Conservation (phyloP, 441 rosid species). For the Bocquillonia castaneifolia region DNA sequence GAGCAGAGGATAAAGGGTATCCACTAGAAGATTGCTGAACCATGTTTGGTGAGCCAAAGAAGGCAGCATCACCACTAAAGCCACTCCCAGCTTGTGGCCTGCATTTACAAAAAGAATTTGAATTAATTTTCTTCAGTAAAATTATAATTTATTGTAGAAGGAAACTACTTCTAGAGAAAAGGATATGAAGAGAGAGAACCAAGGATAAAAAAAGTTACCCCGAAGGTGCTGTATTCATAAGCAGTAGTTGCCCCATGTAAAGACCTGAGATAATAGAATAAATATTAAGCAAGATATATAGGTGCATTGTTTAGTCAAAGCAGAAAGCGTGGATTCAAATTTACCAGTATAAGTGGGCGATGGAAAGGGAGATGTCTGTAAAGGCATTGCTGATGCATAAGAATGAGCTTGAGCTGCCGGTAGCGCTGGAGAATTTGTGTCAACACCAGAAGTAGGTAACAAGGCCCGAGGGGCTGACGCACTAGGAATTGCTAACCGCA, state of each 20-base stretch:
- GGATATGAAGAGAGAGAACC: not conserved
- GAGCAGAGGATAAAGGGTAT: conserved; percentile 27
- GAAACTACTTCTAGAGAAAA: not conserved
- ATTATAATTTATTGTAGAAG: not conserved
- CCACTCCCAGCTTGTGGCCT: conserved; percentile 32
- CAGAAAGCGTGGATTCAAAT: conserved; percentile 4
- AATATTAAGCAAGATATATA: conserved; percentile 11
- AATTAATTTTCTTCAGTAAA: not conserved
- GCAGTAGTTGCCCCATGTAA: conserved; percentile 42
- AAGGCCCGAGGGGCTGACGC: conserved; percentile 29
- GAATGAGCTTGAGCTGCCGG: conserved; percentile 41
- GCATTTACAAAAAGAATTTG: conserved; percentile 21
- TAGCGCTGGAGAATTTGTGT: conserved; percentile 27
- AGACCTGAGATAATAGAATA: conserved; percentile 36
- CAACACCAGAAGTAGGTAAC: conserved; percentile 24
- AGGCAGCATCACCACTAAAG: conserved; percentile 24
- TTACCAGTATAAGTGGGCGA: conserved; percentile 38
- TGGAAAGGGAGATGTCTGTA: conserved; percentile 31
- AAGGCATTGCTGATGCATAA: conserved; percentile 27
- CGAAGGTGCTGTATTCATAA: conserved; percentile 31
- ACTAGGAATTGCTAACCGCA: conserved; percentile 35
- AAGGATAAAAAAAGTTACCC: conserved; percentile 38
- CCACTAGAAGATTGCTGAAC: conserved; percentile 33
- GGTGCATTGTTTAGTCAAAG: not conserved
- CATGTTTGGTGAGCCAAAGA: conserved; percentile 23